Evolutionary conservation across 2,329 filamentous ascomycete genomes (phyloP), one percentile per base, ranked within the genome.

Genomic region (Trichoderma sp.): DNA sequence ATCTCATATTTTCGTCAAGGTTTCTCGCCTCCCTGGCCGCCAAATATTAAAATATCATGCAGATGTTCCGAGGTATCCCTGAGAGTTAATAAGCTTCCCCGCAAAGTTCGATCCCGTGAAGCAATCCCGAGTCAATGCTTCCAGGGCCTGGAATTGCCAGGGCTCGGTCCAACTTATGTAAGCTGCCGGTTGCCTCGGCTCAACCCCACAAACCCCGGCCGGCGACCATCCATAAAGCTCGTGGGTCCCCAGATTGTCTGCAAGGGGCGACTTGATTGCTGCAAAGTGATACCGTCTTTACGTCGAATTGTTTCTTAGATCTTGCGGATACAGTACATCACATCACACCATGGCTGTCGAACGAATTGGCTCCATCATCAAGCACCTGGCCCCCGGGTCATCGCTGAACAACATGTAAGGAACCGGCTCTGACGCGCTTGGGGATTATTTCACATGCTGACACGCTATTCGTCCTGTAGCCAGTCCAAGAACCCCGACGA

Each of bases 401-500:
- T 90, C 89, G 63, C 82, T 98, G 75, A 88, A 89, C 76, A 85
- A 90, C 74, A 93, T 98, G 95, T 97, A 88, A 86, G 92, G 13
- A n/a, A 34, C 17, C 11, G n/a, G 36, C 53, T n/a, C 3, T 26
- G 50, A 59, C 58, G 36, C 28, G n/a, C 20, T 50, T 20, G 11
- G 26, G 57, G 55, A 43, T 13, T 30, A 17, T 34, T 59, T 59
- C 57, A 59, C 57, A 53, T 62, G 69, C 71, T 71, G 30, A 72
- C 74, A 73, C 58, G 53, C 63, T 50, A n/a, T n/a, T 28, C 34
- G 53, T 17, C 34, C 11, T 59, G 57, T 72, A 97, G 94, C 79
- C 94, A 93, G 71, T 90, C 93, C 77, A 95, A 98, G 86, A 97
- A 97, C 82, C 90, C 95, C 76, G 95, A 98, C 81, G 96, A 99